These are phyloP conservation scores for Nannochloropsis oceanica DNA, from an alignment of 108 stramenopile species.

Conservation along the genomic window DNA sequence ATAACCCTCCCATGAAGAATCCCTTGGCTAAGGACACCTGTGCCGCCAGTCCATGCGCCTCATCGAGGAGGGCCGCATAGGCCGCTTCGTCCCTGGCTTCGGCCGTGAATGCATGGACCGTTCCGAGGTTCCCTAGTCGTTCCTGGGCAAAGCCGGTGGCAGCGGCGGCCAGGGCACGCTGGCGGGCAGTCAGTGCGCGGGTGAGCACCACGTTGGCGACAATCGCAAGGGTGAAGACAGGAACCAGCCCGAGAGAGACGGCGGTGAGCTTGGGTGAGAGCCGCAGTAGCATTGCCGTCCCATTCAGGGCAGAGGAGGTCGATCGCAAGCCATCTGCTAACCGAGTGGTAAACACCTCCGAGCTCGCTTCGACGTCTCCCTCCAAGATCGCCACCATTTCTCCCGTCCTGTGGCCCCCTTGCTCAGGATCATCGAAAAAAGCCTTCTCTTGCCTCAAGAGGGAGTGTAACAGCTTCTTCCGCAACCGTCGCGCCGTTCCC, in stretches of 20 bases:
- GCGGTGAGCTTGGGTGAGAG: constrained; percentile 22
- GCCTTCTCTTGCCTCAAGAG: constrained; percentile 27
- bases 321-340: constrained; percentile 14
- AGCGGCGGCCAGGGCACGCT: constrained; percentile 2
- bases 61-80: neutral
- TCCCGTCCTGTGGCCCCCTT: neutral
- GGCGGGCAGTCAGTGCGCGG: neutral
- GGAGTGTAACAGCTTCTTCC: constrained; percentile 4
- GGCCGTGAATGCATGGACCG: neutral
- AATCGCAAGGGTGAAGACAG: constrained; percentile 5
- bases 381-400: constrained; percentile 19
- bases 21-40: constrained; percentile 10
- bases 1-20: constrained; percentile 13
- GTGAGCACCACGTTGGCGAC: constrained; percentile 12
- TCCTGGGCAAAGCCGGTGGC: constrained; percentile 23
- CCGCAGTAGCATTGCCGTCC: constrained; percentile 6
- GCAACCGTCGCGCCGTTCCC: constrained; percentile 13
- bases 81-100: neutral
- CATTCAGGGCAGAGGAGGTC: constrained; percentile 24
- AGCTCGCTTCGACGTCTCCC: constrained; percentile 19
- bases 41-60: neutral
- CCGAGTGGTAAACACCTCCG: constrained; percentile 16
- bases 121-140: constrained; percentile 9
- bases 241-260: constrained; percentile 22
- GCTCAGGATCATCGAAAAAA: constrained; percentile 17